Conservation (phyloP, 768 basidiomycete genomes). For the Suillus brevipes region DNA sequence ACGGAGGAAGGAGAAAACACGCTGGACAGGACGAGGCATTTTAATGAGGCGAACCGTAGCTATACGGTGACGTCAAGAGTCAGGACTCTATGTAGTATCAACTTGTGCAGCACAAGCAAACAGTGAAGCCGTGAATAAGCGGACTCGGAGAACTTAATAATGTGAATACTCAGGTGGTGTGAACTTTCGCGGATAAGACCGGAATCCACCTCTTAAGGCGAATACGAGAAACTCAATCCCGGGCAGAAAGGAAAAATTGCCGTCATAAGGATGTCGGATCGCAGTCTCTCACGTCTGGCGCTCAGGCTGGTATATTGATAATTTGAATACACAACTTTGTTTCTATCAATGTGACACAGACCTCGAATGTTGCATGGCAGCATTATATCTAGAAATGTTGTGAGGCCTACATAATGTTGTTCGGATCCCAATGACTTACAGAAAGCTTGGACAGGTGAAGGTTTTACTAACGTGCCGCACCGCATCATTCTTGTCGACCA, state of each 20-base stretch:
- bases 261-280: background rate
- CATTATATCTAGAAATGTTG: background rate
- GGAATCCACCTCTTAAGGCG: slow-evolving; percentile 3
- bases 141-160: slow-evolving; percentile 1
- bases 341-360: background rate
- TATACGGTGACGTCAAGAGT: background rate
- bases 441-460: background rate
- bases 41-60: background rate
- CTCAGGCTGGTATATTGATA: background rate
- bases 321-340: background rate
- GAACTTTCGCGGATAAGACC: slow-evolving; percentile 8
- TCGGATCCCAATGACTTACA: background rate
- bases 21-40: slow-evolving; percentile 27
- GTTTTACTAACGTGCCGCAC: background rate
- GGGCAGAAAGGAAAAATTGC: no score
- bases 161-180: background rate
- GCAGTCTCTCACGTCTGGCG: background rate
- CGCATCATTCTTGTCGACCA: background rate
- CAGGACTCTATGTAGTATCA: background rate
- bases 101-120: background rate
- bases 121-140: background rate
- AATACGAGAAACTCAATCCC: background rate
- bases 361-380: background rate
- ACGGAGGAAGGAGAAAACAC: slow-evolving; percentile 22
- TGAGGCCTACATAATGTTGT: background rate